phyloP scores from a whole-genome alignment of 495 filamentous ascomycete genomes.

The Cryomyces antarcticus region DNA sequence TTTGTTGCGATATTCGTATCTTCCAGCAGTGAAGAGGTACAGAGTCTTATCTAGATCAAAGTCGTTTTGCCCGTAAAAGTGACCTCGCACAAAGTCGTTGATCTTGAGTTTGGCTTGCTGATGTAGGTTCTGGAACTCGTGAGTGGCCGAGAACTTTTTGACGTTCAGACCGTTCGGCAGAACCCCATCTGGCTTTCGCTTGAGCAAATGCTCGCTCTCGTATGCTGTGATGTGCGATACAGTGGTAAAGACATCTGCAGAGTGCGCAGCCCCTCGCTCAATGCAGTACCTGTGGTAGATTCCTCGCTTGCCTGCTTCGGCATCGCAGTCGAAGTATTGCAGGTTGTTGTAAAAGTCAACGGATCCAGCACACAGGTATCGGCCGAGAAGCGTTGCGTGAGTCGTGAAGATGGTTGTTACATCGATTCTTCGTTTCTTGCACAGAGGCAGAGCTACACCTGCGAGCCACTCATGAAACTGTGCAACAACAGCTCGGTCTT shows the following conservation, averaged over 20 bases:
- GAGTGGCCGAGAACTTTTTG: slow-evolving; percentile 94
- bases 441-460: slow-evolving; percentile 83
- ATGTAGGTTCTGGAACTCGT: slow-evolving; percentile 98
- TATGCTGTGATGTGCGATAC: slow-evolving; percentile 97
- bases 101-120: slow-evolving; percentile 93
- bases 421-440: slow-evolving; percentile 84
- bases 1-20: slow-evolving; percentile 96
- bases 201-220: slow-evolving; percentile 91
- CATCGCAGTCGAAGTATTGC: slow-evolving; percentile 89
- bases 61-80: slow-evolving; percentile 97
- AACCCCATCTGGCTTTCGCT: slow-evolving; percentile 93
- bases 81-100: slow-evolving; percentile 90
- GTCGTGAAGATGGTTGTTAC: slow-evolving; percentile 98
- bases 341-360: slow-evolving; percentile 99
- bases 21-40: slow-evolving; percentile 93
- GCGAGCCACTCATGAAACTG: slow-evolving; percentile 99
- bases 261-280: slow-evolving; percentile 77
- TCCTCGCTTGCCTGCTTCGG: slow-evolving; percentile 89
- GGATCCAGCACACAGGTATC: slow-evolving; percentile 90
- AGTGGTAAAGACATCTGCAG: slow-evolving; percentile 91
- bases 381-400: slow-evolving; percentile 81
- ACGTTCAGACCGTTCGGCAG: slow-evolving; percentile 94
- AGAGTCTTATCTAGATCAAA: slow-evolving; percentile 91
- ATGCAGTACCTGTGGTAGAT: slow-evolving; percentile 99
- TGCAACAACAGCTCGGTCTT: slow-evolving; percentile 71